Evolutionary conservation across 2,329 filamentous ascomycete species (phyloP).

Genomic region (Neonectria neomacrospora): DNA sequence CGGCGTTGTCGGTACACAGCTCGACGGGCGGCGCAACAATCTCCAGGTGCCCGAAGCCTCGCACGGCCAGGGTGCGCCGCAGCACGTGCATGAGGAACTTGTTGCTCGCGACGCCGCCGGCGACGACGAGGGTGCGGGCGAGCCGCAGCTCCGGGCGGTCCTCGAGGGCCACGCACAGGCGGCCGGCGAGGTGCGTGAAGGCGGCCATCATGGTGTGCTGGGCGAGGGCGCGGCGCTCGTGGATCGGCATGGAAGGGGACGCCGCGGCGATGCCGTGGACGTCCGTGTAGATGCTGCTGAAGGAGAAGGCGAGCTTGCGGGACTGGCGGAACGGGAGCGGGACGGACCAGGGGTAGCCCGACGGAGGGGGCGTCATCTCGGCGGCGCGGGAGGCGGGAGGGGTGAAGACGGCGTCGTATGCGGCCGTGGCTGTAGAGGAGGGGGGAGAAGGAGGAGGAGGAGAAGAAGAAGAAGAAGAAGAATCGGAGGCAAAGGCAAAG

Average conservation of each 20-base stretch:
- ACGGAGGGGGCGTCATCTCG: conserved; percentile 61
- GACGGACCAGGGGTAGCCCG: conserved; percentile 69
- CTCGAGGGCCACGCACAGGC: conserved; percentile 75
- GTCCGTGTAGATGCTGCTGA: conserved; percentile 73
- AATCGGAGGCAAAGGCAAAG: conserved; percentile 75
- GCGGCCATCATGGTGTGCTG: conserved; percentile 79
- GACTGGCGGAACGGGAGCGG: conserved; percentile 72
- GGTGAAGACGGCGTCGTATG: conserved; percentile 61
- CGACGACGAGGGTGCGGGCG: conserved; percentile 77
- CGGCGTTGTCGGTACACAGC: conserved; percentile 94
- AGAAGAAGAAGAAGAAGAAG: conserved; percentile 24
- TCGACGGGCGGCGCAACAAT: conserved; percentile 79
- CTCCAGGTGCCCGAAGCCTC: conserved; percentile 70
- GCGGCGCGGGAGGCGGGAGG: conserved; percentile 68
- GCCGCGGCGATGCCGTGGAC: conserved; percentile 55
- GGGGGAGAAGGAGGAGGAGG: conserved; percentile 1
- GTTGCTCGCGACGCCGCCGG: conserved; percentile 92
- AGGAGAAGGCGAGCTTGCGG: conserved; percentile 74
- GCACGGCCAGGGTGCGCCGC: conserved; percentile 66
- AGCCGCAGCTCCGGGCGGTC: conserved; percentile 44
- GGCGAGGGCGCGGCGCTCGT: conserved; percentile 76
- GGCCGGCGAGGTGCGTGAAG: conserved; percentile 87
- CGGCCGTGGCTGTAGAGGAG: conserved; percentile 21
- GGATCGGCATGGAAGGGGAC: conserved; percentile 56
- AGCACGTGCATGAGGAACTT: conserved; percentile 77